Evolutionary conservation across 1,139 yeast species (phyloP).

Genomic region (Pichia sp.): DNA sequence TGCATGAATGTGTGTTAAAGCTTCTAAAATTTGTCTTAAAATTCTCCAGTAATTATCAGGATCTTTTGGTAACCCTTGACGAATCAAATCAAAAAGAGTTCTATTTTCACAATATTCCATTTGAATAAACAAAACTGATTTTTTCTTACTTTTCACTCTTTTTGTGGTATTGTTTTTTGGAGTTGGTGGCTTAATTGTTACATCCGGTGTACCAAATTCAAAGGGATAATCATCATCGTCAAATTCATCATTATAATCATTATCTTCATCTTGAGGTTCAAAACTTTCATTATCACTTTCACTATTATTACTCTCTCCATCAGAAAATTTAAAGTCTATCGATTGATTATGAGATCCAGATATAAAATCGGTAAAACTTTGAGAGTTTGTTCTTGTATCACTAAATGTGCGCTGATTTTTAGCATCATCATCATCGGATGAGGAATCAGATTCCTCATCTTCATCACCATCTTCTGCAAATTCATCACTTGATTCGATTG

Average conservation of each 20-base stretch:
- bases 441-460: conserved; percentile 25
- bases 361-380: conserved; percentile 48
- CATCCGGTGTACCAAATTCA: conserved; percentile 13
- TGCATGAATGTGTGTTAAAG: conserved; percentile 82
- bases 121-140: conserved; percentile 70
- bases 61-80: conserved; percentile 65
- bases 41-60: conserved; percentile 85
- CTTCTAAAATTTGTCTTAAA: conserved; percentile 83
- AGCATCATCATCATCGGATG: conserved; percentile 13
- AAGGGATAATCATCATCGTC: conserved; percentile 13
- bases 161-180: background rate
- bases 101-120: conserved; percentile 98
- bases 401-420: conserved; percentile 14
- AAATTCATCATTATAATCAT: conserved; percentile 18
- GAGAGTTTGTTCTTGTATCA: conserved; percentile 27
- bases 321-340: conserved; percentile 50
- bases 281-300: conserved; percentile 22
- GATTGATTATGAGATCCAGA: conserved; percentile 60
- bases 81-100: conserved; percentile 74
- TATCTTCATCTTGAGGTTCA: conserved; percentile 10
- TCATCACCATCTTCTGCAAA: conserved; percentile 15
- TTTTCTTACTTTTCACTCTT: conserved; percentile 23
- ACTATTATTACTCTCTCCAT: conserved; percentile 30
- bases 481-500: conserved; percentile 28
- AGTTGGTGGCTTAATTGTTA: conserved; percentile 3